Percentiles rank a stretch among this genome's conserved stretches.
Evolutionary conservation across 495 filamentous ascomycete species (phyloP).

Genomic region (Cenococcum geophilum): DNA sequence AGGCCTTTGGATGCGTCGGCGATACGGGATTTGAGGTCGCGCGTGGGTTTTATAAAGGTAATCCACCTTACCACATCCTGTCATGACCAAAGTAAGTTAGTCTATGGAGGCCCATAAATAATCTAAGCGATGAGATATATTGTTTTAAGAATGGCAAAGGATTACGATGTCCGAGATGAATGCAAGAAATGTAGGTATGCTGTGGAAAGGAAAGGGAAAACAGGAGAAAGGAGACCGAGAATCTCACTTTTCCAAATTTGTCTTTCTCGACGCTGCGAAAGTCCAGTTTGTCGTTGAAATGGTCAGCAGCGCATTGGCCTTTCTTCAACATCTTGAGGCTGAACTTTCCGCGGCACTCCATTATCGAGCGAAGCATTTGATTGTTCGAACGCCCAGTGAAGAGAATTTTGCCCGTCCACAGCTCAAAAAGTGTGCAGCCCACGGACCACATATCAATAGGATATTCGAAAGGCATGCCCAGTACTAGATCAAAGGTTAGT

Average conservation of each 20-base stretch:
- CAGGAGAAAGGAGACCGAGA: background rate
- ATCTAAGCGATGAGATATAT: too few species aligned
- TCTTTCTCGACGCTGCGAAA: constrained; percentile 85
- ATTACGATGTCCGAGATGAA: background rate
- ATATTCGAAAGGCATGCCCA: constrained; percentile 90
- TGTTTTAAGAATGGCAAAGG: too few species aligned
- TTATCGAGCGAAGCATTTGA: constrained; percentile 91
- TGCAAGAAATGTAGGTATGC: background rate
- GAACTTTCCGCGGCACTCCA: constrained; percentile 93
- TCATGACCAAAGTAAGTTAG: constrained; percentile 6
- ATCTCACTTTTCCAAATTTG: constrained; percentile 37
- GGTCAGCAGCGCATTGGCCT: constrained; percentile 61
- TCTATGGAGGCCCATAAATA: background rate
- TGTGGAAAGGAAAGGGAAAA: background rate
- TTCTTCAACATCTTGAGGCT: constrained; percentile 78
- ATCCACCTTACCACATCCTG: constrained; percentile 19
- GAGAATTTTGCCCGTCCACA: constrained; percentile 95
- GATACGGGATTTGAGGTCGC: constrained; percentile 73
- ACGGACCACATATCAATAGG: constrained; percentile 97
- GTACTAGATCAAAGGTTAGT: constrained; percentile 41
- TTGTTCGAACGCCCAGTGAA: constrained; percentile 96
- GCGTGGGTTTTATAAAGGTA: constrained; percentile 47
- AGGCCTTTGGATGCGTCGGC: constrained; percentile 66
- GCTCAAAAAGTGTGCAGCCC: constrained; percentile 91
- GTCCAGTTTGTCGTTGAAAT: constrained; percentile 84